Base-by-base conservation (phyloP, 768 basidiomycete genomes). In the Pleurotus cornucopiae region DNA sequence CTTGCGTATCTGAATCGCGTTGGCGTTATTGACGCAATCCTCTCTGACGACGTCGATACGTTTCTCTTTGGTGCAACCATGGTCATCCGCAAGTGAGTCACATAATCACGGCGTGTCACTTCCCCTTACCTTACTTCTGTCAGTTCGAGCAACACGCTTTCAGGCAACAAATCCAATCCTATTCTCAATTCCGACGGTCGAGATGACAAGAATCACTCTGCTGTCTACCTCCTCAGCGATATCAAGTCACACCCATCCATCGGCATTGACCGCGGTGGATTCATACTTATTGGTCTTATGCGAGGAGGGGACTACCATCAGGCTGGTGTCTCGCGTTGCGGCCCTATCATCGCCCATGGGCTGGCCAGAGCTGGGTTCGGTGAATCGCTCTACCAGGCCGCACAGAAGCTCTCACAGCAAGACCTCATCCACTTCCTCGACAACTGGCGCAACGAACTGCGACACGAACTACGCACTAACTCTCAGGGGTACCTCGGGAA, bases 21-120 rank as follows among this genome's bases (percentile, higher is more conserved):
- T 43, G 92, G 92, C 2, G 68, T 89, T 52, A 89, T 98, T 55
- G 95, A 98, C 65, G 91, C 86, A 0, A 82, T 97, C 21, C 76
- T 95, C 44, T 91, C 94, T 0, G 95, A 98, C 67, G 95, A 97
- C 63, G 94, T 94, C 1, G 94, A 98, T 64, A 94, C 85, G 54
- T 88, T 96, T 64, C 71, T 97, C 2, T 98, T 98, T 59, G 94
- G 94, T 18, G 94, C 92, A 1, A 79, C 72, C 4, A 83, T 83
- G 45, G 84, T 98, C 25, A 82, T 96, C 61, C 82, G 94, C 65
- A 97, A 96, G 91, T 91, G 58, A 49, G 77, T 76, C 58, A 2
- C 25, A 3, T 6, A 12, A 43, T 58, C 30, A 3, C 30, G 30
- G 30, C 37, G 47, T 54, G 37, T 14, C 18, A n/a, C 47, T 51